Base-by-base conservation (phyloP, 1,284 basidiomycete species). In the Porogramme epimiltina region DNA sequence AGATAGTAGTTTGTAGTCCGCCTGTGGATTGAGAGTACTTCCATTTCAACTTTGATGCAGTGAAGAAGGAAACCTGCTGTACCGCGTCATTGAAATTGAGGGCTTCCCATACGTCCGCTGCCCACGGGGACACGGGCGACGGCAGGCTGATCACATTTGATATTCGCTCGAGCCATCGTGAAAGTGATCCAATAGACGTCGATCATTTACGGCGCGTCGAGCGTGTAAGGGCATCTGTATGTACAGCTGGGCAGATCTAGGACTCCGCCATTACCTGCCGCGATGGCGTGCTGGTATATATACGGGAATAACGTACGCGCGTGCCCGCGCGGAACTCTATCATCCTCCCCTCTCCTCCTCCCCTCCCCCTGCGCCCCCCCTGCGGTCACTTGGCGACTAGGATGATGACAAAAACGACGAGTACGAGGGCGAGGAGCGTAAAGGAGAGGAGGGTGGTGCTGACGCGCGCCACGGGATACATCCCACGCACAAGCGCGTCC, bases 401-500 rank as follows among this genome's bases (percentile, higher is more conserved):
- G 18, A 46, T n/a, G 36, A 46, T 46, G 13, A 72, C 74, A 63
- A 85, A 84, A 1, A 80, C 75, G n/a, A 77, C 62, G 3, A 75
- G 68, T 20, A 82, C 72, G 23, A 85, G 65, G 0, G 68, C 64
- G 10, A 69, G 62, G 3, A 86, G 67, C 11, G 72, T 56, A 8
- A 76, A 44, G 0, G 78, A 72, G 37, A 84, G 73, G 20, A 78
- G 58, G 2, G 70, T 71, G 0, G 79, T 70, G 4, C 73, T 71
- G 3, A 75, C 49, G 3, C 82, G 73, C 13, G 82, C 80, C 15
- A 77, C 79, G 6, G 84, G 84, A 61, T 82, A 87, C 31, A 73
- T 65, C 9, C 84, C 84, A 34, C 72, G 72, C 0, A 76, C 73
- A 43, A 87, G 70, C 3, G 81, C 76, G 8, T 70, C 64, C 62